These are phyloP conservation scores for Fusarium sp. DNA, from an alignment of 2,329 filamentous ascomycete genomes.

Conservation along the genomic window DNA sequence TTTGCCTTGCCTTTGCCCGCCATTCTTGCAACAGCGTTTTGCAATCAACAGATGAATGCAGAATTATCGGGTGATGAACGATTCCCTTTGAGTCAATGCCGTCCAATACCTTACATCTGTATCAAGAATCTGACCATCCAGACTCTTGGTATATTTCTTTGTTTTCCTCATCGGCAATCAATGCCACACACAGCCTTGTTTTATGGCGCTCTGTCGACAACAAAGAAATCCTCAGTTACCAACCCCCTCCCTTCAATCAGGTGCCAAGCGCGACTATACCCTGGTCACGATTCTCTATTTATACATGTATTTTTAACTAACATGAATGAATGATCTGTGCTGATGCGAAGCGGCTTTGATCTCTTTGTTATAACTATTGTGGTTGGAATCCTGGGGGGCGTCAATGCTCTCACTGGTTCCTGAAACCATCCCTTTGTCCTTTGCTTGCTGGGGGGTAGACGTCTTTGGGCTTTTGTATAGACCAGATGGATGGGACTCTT, in stretches of 20 bases:
- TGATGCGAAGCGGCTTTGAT: slow-evolving; percentile 10
- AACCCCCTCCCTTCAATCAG: slow-evolving; percentile 3
- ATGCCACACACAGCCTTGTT: slow-evolving; percentile 3
- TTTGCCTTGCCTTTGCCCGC: slow-evolving; percentile 4
- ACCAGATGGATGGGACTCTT: neutral
- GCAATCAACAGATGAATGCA: neutral
- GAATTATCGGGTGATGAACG: neutral
- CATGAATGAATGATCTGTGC: slow-evolving; percentile 5
- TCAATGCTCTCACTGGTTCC: slow-evolving; percentile 9
- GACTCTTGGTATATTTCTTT: slow-evolving; percentile 11
- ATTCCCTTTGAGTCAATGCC: neutral
- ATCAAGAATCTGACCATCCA: neutral
- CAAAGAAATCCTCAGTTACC: slow-evolving; percentile 32
- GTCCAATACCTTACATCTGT: neutral
- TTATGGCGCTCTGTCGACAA: slow-evolving; percentile 34
- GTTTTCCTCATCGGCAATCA: neutral
- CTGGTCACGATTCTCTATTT: neutral
- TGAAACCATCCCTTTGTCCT: slow-evolving; percentile 13
- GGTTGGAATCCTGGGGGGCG: slow-evolving; percentile 7
- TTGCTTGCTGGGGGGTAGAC: slow-evolving; percentile 9
- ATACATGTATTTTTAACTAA: slow-evolving; percentile 7
- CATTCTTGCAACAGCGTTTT: slow-evolving; percentile 10
- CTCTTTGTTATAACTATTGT: slow-evolving; percentile 42
- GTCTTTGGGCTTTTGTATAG: slow-evolving; percentile 10
- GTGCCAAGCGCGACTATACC: neutral